phyloP scores from a whole-genome alignment of 2,329 filamentous ascomycete genomes.

The Neoarthrinium moseri region DNA sequence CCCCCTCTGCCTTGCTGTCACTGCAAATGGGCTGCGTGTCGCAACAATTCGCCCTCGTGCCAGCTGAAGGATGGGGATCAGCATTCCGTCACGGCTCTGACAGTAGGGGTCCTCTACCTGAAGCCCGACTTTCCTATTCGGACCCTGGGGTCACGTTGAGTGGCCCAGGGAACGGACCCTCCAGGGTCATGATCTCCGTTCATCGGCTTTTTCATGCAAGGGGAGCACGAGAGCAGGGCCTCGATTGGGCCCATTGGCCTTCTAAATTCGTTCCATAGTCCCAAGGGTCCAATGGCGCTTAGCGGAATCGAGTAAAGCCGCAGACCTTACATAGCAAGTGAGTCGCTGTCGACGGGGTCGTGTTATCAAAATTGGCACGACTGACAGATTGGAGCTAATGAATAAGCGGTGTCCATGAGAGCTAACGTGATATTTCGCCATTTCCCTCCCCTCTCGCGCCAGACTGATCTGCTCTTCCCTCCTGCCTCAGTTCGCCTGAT shows the following conservation, averaged over 20 bases:
- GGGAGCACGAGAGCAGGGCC: background rate
- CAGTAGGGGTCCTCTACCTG: background rate
- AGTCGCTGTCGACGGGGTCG: background rate
- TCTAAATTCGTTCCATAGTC: constrained; percentile 7
- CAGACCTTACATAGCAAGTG: no score
- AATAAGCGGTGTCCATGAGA: constrained; percentile 10
- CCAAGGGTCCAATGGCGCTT: constrained; percentile 4
- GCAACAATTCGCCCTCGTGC: no score
- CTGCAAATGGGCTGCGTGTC: background rate
- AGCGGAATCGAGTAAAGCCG: constrained; percentile 4
- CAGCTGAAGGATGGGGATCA: no score
- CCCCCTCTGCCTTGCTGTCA: no score
- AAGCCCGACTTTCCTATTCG: constrained; percentile 4
- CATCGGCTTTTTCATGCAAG: background rate
- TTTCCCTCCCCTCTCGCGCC: constrained; percentile 8
- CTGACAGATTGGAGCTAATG: no score
- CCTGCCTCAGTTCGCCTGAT: background rate
- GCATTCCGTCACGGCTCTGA: no score
- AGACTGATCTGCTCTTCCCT: constrained; percentile 3
- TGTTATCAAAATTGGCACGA: constrained; percentile 1
- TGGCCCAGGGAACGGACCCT: no score
- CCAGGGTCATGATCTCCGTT: constrained; percentile 5
- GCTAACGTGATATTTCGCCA: constrained; percentile 14
- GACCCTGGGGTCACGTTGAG: background rate
- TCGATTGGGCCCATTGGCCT: constrained; percentile 6